Base-by-base conservation (phyloP, 192 early-diverging fungal species). In the Umbelopsis sp. region DNA sequence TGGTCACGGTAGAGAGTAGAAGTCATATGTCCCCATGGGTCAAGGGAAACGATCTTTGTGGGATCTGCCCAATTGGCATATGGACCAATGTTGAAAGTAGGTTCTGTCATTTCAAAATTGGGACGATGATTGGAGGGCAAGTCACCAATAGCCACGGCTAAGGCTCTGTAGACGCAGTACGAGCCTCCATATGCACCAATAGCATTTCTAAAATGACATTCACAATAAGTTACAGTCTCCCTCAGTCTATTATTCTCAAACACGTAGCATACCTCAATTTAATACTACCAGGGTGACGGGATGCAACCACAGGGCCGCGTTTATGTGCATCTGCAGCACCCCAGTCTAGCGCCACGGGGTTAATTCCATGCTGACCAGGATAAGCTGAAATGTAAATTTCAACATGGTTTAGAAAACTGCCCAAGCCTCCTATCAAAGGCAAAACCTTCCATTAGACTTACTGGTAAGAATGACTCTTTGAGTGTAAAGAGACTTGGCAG, bases 131-230 rank as follows among this genome's bases (percentile, higher is more conserved):
- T 81, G n/a, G 91, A 84, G 2, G 91, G 83, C 15, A 98, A 81
- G 18, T 94, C 92, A 41, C 93, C 91, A 71, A 95, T 95, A 30
- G 94, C 96, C 21, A 98, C 90, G 11, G 96, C 94, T 46, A 98
- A 76, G 9, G 94, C 92, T 55, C 93, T 92, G 79, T 96, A 98
- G 52, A 96, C 88, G 70, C 90, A 93, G 77, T 98, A 96, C 9
- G 94, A 88, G 8, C 94, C 96, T 65, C 94, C 94, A 78, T 95
- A 91, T 1, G 96, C 96, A 55, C 96, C 96, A 64, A 95, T 93
- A n/a, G 96, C 96, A 82, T 98, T 98, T 74, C 88, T 87, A 73
- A 50, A 37, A 30, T 15, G 37, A 65, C 11, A 48, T 12, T 18
- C 20, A 44, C 22, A 25, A 13, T 30, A 10, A 50, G 18, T 23